Evolutionary conservation across 2,329 filamentous ascomycete species (phyloP), one percentile per base, ranked within the genome.

Genomic region (Elsinoe arachidis): DNA sequence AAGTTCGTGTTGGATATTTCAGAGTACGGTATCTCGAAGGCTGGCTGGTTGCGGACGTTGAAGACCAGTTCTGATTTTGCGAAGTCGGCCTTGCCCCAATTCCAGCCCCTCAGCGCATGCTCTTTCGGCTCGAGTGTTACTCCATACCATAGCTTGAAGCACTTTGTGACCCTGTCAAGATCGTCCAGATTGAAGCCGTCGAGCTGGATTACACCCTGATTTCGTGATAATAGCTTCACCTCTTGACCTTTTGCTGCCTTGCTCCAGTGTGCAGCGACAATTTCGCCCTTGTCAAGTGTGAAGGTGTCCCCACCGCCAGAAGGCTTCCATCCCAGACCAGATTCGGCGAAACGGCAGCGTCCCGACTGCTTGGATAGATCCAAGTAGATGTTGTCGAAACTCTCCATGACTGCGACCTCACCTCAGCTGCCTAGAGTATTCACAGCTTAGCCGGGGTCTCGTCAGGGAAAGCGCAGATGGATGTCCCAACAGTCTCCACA

Each of bases 51-150:
- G 70, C 95, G 90, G 37, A 99, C 93, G 71, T 91, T 97, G 79
- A 99, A 99, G 30, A 88, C 83, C 57, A 99, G 82, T 76, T 99
- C 93, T 56, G 90, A 87, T 74, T 97, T 96, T 61, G 87, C 86
- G 70, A 99, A 96, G 67, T 99, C 93, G 62, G 90, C 89, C 75
- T 97, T 99, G 67, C 93, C 93, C 95, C 93, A 99, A 72, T 99
- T 99, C 93, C 93, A 99, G 58, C 93, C 93, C 65, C 93, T 85
- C 59, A 99, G 78, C 21, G 93, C 90, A 72, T 97, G 93, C 73
- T 99, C 93, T 72, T 89, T 90, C 71, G 83, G 88, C 71, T 97
- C 91, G 59, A 99, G 81, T 66, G 85, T 90, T 67, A 93, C 87
- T 74, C 90, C 93, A 75, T 97, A 99, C 89, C 92, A 97, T 68